Conservation (phyloP, 2,329 filamentous ascomycete genomes). For the Xylaria sp. region DNA sequence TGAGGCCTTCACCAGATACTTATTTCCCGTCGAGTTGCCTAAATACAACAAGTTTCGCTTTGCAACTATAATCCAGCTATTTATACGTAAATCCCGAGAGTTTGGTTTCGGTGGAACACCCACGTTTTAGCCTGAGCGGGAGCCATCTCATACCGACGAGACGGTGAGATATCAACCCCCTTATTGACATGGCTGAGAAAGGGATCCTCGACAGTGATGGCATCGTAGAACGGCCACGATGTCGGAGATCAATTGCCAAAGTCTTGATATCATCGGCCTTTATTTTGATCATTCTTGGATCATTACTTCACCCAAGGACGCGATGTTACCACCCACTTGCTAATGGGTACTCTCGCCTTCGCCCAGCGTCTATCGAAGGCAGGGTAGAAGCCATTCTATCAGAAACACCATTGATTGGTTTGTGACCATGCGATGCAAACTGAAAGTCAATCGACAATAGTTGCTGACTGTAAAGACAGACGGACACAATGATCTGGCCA, state of each 20-base stretch:
- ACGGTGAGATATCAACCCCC: not conserved
- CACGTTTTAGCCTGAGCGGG: not conserved
- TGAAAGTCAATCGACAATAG: not conserved
- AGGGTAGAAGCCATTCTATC: constrained; percentile 59
- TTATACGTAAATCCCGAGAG: not conserved
- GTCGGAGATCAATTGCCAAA: constrained; percentile 35
- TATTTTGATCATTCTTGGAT: constrained; percentile 40
- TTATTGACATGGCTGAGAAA: constrained; percentile 33
- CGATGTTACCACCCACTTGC: constrained; percentile 41
- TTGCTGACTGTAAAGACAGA: constrained; percentile 61
- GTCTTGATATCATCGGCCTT: constrained; percentile 36
- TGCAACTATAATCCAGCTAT: not conserved
- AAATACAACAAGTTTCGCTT: not conserved
- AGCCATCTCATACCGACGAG: not conserved
- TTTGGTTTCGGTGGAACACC: not conserved
- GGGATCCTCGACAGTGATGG: constrained; percentile 19
- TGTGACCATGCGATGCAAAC: not conserved
- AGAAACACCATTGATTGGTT: constrained; percentile 62
- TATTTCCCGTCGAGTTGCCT: constrained; percentile 3
- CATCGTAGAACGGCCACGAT: constrained; percentile 26
- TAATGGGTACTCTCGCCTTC: constrained; percentile 42
- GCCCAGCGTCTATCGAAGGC: constrained; percentile 54
- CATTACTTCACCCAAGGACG: constrained; percentile 42
- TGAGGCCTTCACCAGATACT: constrained; percentile 3
- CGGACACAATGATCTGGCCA: constrained; percentile 88